Base-by-base conservation (phyloP, 495 filamentous ascomycete species). In the Aspergillus homomorphus region DNA sequence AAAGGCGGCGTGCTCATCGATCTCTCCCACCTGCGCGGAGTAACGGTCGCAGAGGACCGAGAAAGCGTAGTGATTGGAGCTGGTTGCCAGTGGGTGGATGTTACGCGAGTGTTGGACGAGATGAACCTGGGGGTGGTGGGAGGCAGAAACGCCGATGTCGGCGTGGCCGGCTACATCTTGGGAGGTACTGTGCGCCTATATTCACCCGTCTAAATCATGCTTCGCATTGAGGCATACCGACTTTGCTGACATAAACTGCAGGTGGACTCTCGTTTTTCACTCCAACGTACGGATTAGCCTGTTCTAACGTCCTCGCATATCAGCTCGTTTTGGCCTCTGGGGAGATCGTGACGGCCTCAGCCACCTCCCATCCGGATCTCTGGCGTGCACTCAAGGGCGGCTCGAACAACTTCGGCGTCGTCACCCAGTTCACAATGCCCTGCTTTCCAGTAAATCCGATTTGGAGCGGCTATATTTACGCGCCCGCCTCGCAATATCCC, bases 1-100 rank as follows among this genome's bases (percentile, higher is more conserved):
- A 28, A 22, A 15, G 52, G 52, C n/a, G 52, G 52, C 18, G 52
- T 54, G 9, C 52, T 54, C 1, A 54, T 54, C 21, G 52, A 54
- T 20, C 52, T 54, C 33, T 22, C 18, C 33, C 33, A 43, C 6
- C 41, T 54, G 18, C 52, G 22, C 18, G 52, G 44, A 22, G 52
- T 54, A 21, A 54, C 30, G 3, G n/a, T 54, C 30, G 38, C 52
- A 3, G 33, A 54, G n/a, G 52, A 54, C 19, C 16, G 21, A 22
- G 6, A 20, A 15, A 54, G 52, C 20, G 52, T 54, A 19, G 24
- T 21, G n/a, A 26, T 54, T 20, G 52, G 52, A 38, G 33, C 52
- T 1, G 52, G 52, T 14, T 12, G 18, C 12, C 6, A 19, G 14
- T 54, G 52, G 52, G 4, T 19, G 5, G 52, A 44, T 44, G 52